These are phyloP conservation scores for Phytopythium ostracodes DNA, from an alignment of 352 stramenopile genomes.

Conservation along the genomic window DNA sequence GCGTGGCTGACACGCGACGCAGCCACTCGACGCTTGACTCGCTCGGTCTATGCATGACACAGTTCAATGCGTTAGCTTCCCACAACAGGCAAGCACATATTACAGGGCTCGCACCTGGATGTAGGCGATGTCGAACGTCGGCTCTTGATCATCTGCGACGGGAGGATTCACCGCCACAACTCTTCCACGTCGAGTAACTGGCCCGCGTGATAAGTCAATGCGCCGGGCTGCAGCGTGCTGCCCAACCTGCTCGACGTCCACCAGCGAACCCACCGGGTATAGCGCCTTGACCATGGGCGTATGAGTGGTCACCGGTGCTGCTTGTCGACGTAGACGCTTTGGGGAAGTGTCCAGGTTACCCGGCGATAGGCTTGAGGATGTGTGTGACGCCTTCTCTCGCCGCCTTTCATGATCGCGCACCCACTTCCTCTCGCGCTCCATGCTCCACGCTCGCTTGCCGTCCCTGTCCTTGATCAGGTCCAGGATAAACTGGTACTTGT, in stretches of 20 bases:
- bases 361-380: neutral
- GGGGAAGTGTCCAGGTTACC: neutral
- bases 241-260: conserved; percentile 17
- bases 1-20: conserved; percentile 1
- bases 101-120: no score
- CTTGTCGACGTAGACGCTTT: neutral
- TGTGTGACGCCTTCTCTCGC: conserved; percentile 5
- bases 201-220: conserved; percentile 12
- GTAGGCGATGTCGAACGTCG: conserved; percentile 50
- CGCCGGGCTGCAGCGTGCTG: conserved; percentile 3
- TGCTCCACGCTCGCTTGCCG: conserved; percentile 54
- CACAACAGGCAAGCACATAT: no score
- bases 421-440: conserved; percentile 34
- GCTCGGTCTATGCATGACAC: no score
- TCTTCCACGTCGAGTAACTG: conserved; percentile 8
- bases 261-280: conserved; percentile 36
- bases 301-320: neutral
- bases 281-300: conserved; percentile 24
- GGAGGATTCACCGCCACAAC: conserved; percentile 29
- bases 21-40: conserved; percentile 1
- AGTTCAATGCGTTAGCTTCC: no score
- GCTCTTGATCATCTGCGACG: conserved; percentile 9
- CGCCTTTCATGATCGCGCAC: conserved; percentile 8
- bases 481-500: conserved; percentile 71
- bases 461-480: conserved; percentile 65